These are phyloP conservation scores for Aureobasidium mangrovei DNA, from an alignment of 2,329 filamentous ascomycete genomes.

Conservation along the genomic window DNA sequence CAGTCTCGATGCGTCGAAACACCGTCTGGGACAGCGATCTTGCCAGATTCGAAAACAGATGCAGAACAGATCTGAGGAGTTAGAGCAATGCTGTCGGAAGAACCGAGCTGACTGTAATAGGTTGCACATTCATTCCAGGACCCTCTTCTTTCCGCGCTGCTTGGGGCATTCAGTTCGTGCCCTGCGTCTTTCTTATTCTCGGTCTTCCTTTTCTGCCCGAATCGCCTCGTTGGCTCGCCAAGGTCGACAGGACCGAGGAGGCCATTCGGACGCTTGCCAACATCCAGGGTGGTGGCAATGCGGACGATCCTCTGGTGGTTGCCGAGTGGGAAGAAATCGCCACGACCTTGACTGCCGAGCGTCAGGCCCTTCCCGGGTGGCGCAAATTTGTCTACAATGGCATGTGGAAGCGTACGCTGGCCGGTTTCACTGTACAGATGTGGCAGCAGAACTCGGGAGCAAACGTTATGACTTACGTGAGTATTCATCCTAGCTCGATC, in stretches of 20 bases:
- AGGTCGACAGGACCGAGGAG: slow-evolving; percentile 38
- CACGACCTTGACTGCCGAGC: slow-evolving; percentile 33
- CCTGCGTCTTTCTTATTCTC: slow-evolving; percentile 36
- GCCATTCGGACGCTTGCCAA: slow-evolving; percentile 36
- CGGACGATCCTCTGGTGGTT: slow-evolving; percentile 39
- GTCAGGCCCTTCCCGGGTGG: slow-evolving; percentile 31
- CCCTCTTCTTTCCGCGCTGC: slow-evolving; percentile 37
- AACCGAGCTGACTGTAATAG: not conserved
- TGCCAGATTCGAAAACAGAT: too few species aligned
- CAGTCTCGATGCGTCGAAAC: too few species aligned
- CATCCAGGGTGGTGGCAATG: slow-evolving; percentile 38
- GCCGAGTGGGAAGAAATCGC: slow-evolving; percentile 43
- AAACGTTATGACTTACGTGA: slow-evolving; percentile 22
- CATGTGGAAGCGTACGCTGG: slow-evolving; percentile 51
- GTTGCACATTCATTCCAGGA: slow-evolving; percentile 32
- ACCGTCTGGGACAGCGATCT: too few species aligned
- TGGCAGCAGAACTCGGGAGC: slow-evolving; percentile 44
- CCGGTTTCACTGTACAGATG: slow-evolving; percentile 48
- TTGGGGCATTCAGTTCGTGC: slow-evolving; percentile 40
- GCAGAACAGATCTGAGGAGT: too few species aligned
- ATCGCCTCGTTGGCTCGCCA: slow-evolving; percentile 42
- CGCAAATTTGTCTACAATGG: slow-evolving; percentile 41
- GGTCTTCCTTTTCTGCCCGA: slow-evolving; percentile 39
- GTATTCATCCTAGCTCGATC: not conserved
- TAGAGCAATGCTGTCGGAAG: too few species aligned